phyloP scores from a whole-genome alignment of 2,329 filamentous ascomycete genomes.

The Tetracladium maxilliforme region DNA sequence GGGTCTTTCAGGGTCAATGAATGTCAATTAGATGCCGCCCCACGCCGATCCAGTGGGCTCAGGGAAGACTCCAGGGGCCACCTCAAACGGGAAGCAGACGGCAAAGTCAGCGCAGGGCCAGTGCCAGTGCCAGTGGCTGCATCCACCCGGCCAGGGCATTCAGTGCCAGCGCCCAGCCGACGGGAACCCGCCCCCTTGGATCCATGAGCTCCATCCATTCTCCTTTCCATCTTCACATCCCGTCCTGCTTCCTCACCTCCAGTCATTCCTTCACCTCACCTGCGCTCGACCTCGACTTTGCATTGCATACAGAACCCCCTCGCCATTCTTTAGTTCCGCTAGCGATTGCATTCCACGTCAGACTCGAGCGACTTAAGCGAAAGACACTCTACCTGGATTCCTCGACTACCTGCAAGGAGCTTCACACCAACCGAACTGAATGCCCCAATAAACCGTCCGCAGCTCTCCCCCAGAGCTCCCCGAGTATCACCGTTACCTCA shows the following conservation, averaged over 20 bases:
- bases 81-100: too few species aligned
- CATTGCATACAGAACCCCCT: slow-evolving; percentile 1
- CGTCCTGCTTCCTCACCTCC: not conserved
- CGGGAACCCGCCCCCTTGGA: too few species aligned
- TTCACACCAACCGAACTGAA: slow-evolving; percentile 10
- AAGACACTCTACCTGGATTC: slow-evolving; percentile 2
- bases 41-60: too few species aligned
- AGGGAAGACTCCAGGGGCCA: too few species aligned
- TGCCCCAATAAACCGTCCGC: slow-evolving; percentile 12
- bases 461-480: slow-evolving; percentile 15
- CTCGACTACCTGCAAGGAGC: not conserved
- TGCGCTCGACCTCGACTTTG: slow-evolving; percentile 3
- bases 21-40: too few species aligned
- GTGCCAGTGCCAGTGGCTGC: too few species aligned
- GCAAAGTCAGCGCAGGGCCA: too few species aligned
- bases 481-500: not conserved
- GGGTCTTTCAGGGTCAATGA: too few species aligned
- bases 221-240: not conserved
- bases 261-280: slow-evolving; percentile 4
- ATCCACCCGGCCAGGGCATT: too few species aligned
- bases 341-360: slow-evolving; percentile 1
- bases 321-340: slow-evolving; percentile 1
- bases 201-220: too few species aligned
- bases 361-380: slow-evolving; percentile 1
- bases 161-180: too few species aligned